These are phyloP conservation scores for Sporothrix euskadiensis DNA, from an alignment of 2,329 filamentous ascomycete genomes.

Conservation along the genomic window DNA sequence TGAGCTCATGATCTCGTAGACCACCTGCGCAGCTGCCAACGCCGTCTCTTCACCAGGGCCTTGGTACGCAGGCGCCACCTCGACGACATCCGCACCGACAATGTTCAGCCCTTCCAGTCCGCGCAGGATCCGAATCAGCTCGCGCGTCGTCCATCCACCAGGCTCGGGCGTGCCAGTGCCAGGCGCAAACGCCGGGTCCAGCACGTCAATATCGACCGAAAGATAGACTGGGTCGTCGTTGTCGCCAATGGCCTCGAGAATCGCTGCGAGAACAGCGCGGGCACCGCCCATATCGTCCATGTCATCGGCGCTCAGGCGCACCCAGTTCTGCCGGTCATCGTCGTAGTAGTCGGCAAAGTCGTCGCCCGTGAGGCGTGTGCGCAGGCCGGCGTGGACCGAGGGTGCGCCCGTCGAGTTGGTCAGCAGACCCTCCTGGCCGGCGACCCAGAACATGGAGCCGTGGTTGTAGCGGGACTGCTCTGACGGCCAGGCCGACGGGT, in stretches of 20 bases:
- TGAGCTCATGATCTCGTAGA: slow-evolving; percentile 79
- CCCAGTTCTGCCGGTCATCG: slow-evolving; percentile 74
- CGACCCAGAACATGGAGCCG: slow-evolving; percentile 90
- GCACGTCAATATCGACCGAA: slow-evolving; percentile 42
- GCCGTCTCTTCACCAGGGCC: slow-evolving; percentile 77
- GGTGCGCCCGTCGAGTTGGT: slow-evolving; percentile 66
- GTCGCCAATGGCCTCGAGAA: slow-evolving; percentile 70
- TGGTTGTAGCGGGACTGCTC: slow-evolving; percentile 79
- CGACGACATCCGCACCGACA: slow-evolving; percentile 86
- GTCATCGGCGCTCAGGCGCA: slow-evolving; percentile 79
- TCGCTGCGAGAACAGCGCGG: slow-evolving; percentile 52
- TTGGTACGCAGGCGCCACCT: slow-evolving; percentile 85
- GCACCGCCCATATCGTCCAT: slow-evolving; percentile 82
- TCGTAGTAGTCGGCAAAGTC: slow-evolving; percentile 69
- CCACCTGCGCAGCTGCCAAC: slow-evolving; percentile 79
- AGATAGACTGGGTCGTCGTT: slow-evolving; percentile 68
- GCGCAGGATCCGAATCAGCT: slow-evolving; percentile 79
- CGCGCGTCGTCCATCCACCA: slow-evolving; percentile 86
- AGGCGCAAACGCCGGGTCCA: slow-evolving; percentile 42
- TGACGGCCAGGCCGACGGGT: slow-evolving; percentile 71
- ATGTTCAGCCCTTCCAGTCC: slow-evolving; percentile 81
- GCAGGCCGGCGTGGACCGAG: slow-evolving; percentile 79
- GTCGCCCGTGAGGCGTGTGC: slow-evolving; percentile 69
- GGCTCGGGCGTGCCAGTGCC: slow-evolving; percentile 83
- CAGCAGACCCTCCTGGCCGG: slow-evolving; percentile 76